These are phyloP conservation scores for Oldenlandia corymbosa DNA, from an alignment of 257 asterid genomes.

Conservation along the genomic window DNA sequence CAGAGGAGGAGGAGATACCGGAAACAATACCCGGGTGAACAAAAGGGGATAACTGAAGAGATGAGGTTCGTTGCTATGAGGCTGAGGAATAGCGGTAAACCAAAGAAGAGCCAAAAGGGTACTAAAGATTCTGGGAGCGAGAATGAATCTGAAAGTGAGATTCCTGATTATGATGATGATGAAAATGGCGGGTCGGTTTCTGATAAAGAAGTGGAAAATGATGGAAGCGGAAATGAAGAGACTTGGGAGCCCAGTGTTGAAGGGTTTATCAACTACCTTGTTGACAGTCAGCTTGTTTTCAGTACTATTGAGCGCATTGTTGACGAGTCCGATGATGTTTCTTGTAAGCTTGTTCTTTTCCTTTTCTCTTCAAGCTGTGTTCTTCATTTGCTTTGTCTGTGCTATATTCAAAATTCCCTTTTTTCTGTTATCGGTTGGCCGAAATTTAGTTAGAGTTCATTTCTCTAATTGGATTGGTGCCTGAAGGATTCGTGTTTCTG, in stretches of 20 bases:
- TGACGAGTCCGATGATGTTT: constrained; percentile 85
- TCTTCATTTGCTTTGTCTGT: not conserved
- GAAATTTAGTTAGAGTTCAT: not conserved
- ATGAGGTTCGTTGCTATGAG: constrained; percentile 93
- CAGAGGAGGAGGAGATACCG: constrained; percentile 57
- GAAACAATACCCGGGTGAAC: constrained; percentile 83
- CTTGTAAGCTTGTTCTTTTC: constrained; percentile 45
- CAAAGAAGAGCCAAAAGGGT: constrained; percentile 18
- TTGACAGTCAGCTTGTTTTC: constrained; percentile 73
- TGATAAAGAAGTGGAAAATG: constrained; percentile 17
- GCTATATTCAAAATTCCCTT: not conserved
- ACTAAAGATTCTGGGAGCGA: not conserved
- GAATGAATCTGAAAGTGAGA: constrained; percentile 10
- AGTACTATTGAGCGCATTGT: constrained; percentile 80
- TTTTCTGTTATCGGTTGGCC: not conserved
- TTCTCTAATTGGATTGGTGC: not conserved
- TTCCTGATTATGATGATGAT: constrained; percentile 11
- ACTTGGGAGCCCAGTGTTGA: constrained; percentile 74
- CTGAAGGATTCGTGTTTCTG: not conserved
- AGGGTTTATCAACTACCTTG: constrained; percentile 78
- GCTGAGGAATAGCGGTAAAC: constrained; percentile 46
- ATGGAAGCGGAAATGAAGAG: constrained; percentile 24
- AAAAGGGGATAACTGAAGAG: constrained; percentile 76
- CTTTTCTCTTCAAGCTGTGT: not conserved
- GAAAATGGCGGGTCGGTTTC: constrained; percentile 20